Percentiles rank a stretch among this genome's conserved stretches.
Conservation (phyloP, 257 asterid species). For the Datura wrightii region DNA sequence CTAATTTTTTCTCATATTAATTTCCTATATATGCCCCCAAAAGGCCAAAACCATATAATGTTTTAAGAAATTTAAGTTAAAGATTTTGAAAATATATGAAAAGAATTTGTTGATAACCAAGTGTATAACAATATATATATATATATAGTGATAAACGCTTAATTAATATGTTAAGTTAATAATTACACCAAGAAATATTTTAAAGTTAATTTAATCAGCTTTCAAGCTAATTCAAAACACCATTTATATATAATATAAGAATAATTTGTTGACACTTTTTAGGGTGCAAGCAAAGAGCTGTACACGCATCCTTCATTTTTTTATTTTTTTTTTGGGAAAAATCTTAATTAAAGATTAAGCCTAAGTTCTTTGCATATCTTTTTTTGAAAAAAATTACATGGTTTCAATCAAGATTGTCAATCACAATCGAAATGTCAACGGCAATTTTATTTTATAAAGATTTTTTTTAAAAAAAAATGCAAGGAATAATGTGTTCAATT, state of each 20-base stretch:
- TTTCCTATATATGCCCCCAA: neutral
- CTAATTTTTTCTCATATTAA: neutral
- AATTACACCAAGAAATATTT: neutral
- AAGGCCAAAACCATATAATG: neutral
- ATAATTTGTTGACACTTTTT: neutral
- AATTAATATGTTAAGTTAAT: neutral
- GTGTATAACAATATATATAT: neutral
- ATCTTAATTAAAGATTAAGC: neutral
- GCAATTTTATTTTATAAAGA: neutral
- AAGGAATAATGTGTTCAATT: slow-evolving; percentile 14
- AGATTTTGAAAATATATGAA: neutral
- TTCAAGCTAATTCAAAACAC: neutral
- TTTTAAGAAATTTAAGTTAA: neutral
- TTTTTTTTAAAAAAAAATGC: neutral
- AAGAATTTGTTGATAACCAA: neutral
- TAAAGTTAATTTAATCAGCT: neutral
- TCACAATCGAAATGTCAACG: slow-evolving; percentile 18
- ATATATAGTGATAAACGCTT: neutral
- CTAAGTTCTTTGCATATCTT: neutral
- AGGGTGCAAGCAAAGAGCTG: neutral
- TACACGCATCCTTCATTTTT: neutral
- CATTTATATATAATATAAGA: neutral
- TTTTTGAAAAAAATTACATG: neutral
- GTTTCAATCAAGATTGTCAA: slow-evolving; percentile 21
- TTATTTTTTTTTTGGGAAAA: neutral